These are phyloP conservation scores for Plasmodium knowlesi DNA, from an alignment of 169 alveolate genomes.

Conservation along the genomic window DNA sequence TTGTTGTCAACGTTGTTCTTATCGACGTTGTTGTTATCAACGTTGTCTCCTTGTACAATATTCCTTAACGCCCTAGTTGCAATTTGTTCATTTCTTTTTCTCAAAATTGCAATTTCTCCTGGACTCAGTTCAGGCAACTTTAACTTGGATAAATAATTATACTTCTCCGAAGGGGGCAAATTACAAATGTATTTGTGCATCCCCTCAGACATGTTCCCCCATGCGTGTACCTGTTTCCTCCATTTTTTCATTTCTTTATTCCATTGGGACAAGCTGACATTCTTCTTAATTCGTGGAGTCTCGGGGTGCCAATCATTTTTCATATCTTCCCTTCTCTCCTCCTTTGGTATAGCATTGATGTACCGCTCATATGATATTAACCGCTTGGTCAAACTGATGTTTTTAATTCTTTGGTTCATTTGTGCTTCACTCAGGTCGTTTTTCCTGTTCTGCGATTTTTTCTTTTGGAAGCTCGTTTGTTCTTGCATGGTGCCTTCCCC, in stretches of 20 bases:
- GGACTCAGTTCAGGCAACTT: conserved; percentile 74
- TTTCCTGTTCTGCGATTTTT: not conserved
- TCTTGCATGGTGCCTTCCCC: conserved; percentile 18
- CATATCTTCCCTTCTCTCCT: conserved; percentile 65
- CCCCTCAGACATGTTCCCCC: conserved; percentile 76
- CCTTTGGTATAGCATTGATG: conserved; percentile 78
- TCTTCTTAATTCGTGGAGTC: conserved; percentile 80
- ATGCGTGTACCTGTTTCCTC: conserved; percentile 81
- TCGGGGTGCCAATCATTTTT: conserved; percentile 82
- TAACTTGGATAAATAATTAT: conserved; percentile 73
- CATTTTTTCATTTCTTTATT: conserved; percentile 79
- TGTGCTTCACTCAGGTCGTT: conserved; percentile 32
- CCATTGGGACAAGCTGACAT: conserved; percentile 83
- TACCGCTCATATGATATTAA: conserved; percentile 80
- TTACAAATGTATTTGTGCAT: conserved; percentile 49
- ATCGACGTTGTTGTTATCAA: too few relatives aligned
- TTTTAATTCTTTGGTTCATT: conserved; percentile 77
- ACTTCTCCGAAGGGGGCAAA: conserved; percentile 70
- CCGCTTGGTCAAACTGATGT: conserved; percentile 81
- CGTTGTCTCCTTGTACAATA: conserved; percentile 42
- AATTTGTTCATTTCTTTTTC: conserved; percentile 19
- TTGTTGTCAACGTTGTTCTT: too few relatives aligned
- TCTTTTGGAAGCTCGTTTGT: not conserved
- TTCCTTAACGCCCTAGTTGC: conserved; percentile 27
- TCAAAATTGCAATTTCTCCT: conserved; percentile 69